A percentile compares a stretch with the other conserved stretches of the same genome.
These are phyloP conservation scores for Aspergillus indologenus DNA, from an alignment of 495 filamentous ascomycete genomes.

Conservation along the genomic window DNA sequence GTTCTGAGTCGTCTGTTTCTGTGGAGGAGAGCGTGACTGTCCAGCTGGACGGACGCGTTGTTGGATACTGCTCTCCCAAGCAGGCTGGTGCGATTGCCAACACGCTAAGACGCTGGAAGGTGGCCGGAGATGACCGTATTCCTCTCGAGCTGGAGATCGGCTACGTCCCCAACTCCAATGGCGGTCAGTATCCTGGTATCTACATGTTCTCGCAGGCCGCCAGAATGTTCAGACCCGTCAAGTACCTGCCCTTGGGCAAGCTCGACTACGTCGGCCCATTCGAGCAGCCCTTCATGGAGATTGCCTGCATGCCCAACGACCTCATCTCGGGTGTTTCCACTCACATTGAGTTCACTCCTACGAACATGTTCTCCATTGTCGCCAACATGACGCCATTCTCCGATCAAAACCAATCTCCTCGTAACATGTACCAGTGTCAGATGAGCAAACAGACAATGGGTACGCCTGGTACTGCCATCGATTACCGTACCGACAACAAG, in stretches of 20 bases:
- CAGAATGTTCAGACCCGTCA: slow-evolving; percentile 87
- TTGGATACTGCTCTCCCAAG: slow-evolving; percentile 85
- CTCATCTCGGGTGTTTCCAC: slow-evolving; percentile 82
- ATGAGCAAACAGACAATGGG: slow-evolving; percentile 99
- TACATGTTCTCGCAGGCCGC: slow-evolving; percentile 86
- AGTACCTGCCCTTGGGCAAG: slow-evolving; percentile 80
- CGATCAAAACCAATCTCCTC: slow-evolving; percentile 96
- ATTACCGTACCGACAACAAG: slow-evolving; percentile 95
- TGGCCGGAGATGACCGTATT: slow-evolving; percentile 82
- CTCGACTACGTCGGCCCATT: slow-evolving; percentile 86
- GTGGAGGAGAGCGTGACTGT: slow-evolving; percentile 78
- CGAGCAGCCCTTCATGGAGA: slow-evolving; percentile 98
- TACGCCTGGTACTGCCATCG: slow-evolving; percentile 82
- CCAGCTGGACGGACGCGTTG: slow-evolving; percentile 81
- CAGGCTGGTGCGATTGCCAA: slow-evolving; percentile 76
- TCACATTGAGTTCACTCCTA: slow-evolving; percentile 92
- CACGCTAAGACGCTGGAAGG: slow-evolving; percentile 89
- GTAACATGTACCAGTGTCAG: slow-evolving; percentile 99
- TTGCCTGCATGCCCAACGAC: slow-evolving; percentile 81
- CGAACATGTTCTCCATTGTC: slow-evolving; percentile 94
- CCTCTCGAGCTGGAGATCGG: slow-evolving; percentile 86
- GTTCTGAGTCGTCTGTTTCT: slow-evolving; percentile 66
- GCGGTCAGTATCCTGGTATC: slow-evolving; percentile 91
- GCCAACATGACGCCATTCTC: slow-evolving; percentile 99
- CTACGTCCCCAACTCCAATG: slow-evolving; percentile 77